phyloP scores from a whole-genome alignment of 2,329 filamentous ascomycete species.

The Colletotrichum neosansevieriae region DNA sequence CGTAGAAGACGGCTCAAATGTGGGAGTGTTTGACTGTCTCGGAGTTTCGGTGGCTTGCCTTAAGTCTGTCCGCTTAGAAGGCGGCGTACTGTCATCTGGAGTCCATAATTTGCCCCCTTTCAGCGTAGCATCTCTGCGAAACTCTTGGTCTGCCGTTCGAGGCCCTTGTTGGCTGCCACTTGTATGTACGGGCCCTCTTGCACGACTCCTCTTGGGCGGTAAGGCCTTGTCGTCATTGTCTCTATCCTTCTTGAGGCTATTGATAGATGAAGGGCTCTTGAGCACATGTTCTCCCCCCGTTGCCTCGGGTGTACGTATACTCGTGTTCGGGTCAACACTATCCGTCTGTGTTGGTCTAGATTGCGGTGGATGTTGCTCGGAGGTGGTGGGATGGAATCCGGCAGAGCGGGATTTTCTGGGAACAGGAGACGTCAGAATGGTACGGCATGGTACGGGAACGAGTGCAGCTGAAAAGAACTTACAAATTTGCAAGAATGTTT shows the following conservation, averaged over 20 bases:
- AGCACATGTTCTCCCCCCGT: too few relatives aligned
- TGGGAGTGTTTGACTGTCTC: rapidly evolving
- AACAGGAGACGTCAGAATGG: too few relatives aligned
- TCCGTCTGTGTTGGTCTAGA: too few relatives aligned
- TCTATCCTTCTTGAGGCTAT: neutral
- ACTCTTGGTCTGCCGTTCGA: rapidly evolving
- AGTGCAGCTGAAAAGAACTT: too few relatives aligned
- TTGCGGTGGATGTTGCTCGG: too few relatives aligned
- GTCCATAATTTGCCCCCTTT: conserved; percentile 7
- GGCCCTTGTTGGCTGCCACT: too few relatives aligned
- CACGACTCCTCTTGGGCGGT: neutral
- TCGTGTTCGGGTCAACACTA: neutral
- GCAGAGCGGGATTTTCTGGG: too few relatives aligned
- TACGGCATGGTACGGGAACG: too few relatives aligned
- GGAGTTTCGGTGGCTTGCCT: too few relatives aligned
- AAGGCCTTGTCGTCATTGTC: rapidly evolving
- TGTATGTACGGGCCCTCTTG: neutral
- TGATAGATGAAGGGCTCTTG: neutral
- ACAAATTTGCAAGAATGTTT: too few relatives aligned
- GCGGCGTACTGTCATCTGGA: neutral
- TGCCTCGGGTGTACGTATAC: too few relatives aligned
- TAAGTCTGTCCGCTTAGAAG: neutral
- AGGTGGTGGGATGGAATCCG: too few relatives aligned
- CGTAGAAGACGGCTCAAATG: rapidly evolving
- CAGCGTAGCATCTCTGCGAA: neutral